Evolutionary conservation across 2,329 filamentous ascomycete species (phyloP), one percentile per base, ranked within the genome.

Genomic region (Fonsecaea pedrosoi): DNA sequence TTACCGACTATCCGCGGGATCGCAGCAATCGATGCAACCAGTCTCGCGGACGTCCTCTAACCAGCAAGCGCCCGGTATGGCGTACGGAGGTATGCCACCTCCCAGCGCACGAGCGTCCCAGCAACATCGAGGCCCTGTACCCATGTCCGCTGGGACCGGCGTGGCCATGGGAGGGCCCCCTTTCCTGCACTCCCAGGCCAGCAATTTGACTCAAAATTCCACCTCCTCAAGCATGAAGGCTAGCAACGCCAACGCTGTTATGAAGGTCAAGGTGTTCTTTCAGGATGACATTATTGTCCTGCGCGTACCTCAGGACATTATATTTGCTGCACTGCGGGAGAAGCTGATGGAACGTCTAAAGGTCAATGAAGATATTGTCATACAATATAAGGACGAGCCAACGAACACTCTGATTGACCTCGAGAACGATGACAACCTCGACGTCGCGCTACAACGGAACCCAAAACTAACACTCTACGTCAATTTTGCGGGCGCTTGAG

Each of bases 211-310:
- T 1, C 80, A 81, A 69, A 74, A 77, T 32, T 81, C 80, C 1
- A 74, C 71, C 32, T 72, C 75, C 4, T 79, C 79, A 9, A 77
- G 75, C 67, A 73, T 70, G 54, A 70, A 68, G 57, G 64, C 60
- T 12, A 59, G 60, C 54, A 69, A 66, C 54, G 35, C 57, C 10
- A 54, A 63, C 6, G 80, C 84, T 7, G 85, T 87, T 3, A 90
- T 97, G 82, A 98, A 97, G 79, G 91, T 98, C 77, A 98, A 98
- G 81, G 90, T 97, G 62, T 95, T 92, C 81, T 97, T 92, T 81
- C 91, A 94, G 71, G 90, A 94, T 68, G 94, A 97, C 72, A 87
- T 96, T 64, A 94, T 97, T 72, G 91, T 95, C 54, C 93, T 99
- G 74, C 89, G 94, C 38, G 92, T 98, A 63, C 90, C 94, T 0